A percentile compares a stretch with the other conserved stretches of the same genome.
Conservation (phyloP, 768 basidiomycete species). For the Termitomyces heimii region DNA sequence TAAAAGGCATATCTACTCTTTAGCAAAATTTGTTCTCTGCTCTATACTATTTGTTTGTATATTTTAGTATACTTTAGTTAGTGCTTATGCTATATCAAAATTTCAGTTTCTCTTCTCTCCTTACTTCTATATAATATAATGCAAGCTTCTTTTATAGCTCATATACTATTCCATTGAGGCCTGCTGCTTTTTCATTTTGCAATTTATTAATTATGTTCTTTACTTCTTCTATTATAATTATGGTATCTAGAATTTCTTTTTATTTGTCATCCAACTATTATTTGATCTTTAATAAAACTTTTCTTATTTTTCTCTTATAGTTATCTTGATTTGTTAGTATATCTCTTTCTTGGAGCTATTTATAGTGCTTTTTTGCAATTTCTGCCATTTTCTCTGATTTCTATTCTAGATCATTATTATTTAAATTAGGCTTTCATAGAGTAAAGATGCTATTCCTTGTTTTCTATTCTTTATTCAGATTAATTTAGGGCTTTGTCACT, state of each 20-base stretch:
- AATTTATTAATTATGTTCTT: neutral
- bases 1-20: slow-evolving; percentile 3
- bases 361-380: neutral
- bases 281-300: neutral
- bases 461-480: slow-evolving; percentile 4
- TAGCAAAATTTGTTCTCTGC: slow-evolving; percentile 10
- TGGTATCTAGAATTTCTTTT: neutral
- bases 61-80: slow-evolving; percentile 18
- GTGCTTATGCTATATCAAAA: slow-evolving; percentile 9
- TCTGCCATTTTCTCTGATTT: slow-evolving; percentile 1
- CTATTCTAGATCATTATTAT: too few species aligned
- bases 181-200: slow-evolving; percentile 13
- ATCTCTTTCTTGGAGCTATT: neutral
- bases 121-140: neutral
- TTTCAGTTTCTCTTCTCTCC: neutral
- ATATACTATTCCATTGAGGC: slow-evolving; percentile 11
- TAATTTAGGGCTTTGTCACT: slow-evolving; percentile 4
- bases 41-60: slow-evolving; percentile 21
- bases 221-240: neutral
- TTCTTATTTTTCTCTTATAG: neutral
- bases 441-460: slow-evolving; percentile 10
- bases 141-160: slow-evolving; percentile 20
- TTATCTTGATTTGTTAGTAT: neutral
- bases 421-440: neutral
- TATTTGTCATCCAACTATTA: neutral